phyloP scores from a whole-genome alignment of 441 rosid genomes.

The Populus hybrid region DNA sequence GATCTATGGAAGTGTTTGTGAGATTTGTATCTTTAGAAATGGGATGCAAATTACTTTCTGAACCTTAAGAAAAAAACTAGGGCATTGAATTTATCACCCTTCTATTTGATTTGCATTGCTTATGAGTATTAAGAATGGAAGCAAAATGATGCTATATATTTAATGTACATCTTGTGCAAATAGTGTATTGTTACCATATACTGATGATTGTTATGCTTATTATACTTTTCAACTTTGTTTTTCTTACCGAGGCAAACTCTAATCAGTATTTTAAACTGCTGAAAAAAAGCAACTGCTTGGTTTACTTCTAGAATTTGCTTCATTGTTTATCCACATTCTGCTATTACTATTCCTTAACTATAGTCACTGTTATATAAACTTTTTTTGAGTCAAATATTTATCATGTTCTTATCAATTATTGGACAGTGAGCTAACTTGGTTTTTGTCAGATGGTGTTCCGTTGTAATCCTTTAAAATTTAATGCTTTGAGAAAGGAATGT shows the following conservation, averaged over 20 bases:
- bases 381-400: not conserved
- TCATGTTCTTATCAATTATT: not conserved
- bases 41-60: not conserved
- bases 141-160: too few species aligned
- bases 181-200: too few species aligned
- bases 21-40: not conserved
- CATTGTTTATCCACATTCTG: not conserved
- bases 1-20: not conserved
- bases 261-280: not conserved
- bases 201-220: too few species aligned
- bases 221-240: not conserved
- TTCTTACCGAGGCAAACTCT: not conserved
- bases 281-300: not conserved
- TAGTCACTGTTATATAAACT: not conserved
- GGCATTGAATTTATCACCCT: not conserved
- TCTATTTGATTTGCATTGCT: not conserved
- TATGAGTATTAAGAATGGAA: too few species aligned
- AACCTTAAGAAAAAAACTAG: not conserved
- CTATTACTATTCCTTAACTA: not conserved
- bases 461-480: slow-evolving; percentile 63
- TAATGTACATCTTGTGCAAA: too few species aligned
- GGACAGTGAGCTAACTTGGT: not conserved
- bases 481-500: slow-evolving; percentile 60
- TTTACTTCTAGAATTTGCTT: not conserved
- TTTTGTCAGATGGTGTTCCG: slow-evolving; percentile 75